Evolutionary conservation across 805 yeast genomes (phyloP).

Genomic region (Lachancea sp.): DNA sequence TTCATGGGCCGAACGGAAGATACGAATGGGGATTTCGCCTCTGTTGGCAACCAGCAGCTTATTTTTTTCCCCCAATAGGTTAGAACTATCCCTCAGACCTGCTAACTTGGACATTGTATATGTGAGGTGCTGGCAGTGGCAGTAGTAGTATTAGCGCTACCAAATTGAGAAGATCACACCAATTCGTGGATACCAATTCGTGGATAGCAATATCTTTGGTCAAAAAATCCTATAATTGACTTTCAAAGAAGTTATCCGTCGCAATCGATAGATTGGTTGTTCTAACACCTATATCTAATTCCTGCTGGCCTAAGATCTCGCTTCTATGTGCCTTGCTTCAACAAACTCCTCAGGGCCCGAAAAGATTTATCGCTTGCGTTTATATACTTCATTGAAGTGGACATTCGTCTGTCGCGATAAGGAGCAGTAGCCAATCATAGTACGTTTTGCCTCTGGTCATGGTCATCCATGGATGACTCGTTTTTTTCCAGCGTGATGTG

Average conservation of each 20-base stretch:
- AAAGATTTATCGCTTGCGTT: background rate
- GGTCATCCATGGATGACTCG: constrained; percentile 14
- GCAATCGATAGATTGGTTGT: too few species aligned
- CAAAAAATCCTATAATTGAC: too few species aligned
- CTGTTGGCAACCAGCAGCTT: constrained; percentile 76
- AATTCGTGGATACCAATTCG: too few species aligned
- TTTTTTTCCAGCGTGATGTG: background rate
- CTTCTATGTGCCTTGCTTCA: too few species aligned
- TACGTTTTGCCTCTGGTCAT: background rate
- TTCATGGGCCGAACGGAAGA: constrained; percentile 96
- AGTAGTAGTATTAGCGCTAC: too few species aligned
- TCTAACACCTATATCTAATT: too few species aligned
- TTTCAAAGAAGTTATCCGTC: too few species aligned
- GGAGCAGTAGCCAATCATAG: constrained; percentile 7
- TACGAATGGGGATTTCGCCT: constrained; percentile 81
- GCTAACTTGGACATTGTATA: constrained; percentile 14
- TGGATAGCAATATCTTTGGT: too few species aligned
- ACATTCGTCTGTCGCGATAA: background rate
- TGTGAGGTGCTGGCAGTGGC: constrained; percentile 1
- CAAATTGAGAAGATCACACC: too few species aligned
- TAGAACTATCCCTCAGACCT: constrained; percentile 31
- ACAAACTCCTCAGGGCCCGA: too few species aligned
- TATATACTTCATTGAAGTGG: background rate
- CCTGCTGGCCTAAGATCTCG: too few species aligned
- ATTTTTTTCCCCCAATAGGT: constrained; percentile 36